phyloP scores from a whole-genome alignment of 257 asterid genomes.

The Perilla frutescens region DNA sequence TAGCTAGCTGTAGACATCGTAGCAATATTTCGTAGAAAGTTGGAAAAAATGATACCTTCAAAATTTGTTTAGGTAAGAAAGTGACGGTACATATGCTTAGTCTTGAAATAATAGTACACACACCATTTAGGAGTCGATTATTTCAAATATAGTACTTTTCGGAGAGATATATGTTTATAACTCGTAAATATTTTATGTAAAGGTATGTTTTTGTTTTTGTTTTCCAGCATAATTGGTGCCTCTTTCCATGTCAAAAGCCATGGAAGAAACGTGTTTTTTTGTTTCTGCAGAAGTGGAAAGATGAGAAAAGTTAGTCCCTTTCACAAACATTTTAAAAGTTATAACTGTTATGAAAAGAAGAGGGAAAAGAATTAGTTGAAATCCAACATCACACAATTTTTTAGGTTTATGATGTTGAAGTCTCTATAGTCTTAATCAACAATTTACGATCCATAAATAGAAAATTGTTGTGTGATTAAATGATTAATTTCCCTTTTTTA shows the following conservation, averaged over 20 bases:
- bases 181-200: too few relatives aligned
- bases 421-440: background rate
- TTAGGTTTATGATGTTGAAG: background rate
- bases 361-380: too few relatives aligned
- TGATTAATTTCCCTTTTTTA: background rate
- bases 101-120: background rate
- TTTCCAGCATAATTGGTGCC: background rate
- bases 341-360: background rate
- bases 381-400: background rate
- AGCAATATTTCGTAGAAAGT: background rate
- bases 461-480: background rate
- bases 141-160: too few relatives aligned
- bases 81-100: background rate
- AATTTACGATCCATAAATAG: background rate
- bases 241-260: background rate
- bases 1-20: background rate
- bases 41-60: too few relatives aligned
- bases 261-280: background rate
- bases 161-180: too few relatives aligned
- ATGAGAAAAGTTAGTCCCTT: background rate
- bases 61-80: conserved; percentile 5
- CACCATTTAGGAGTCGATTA: too few relatives aligned
- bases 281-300: conserved; percentile 4
- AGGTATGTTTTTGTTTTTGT: background rate
- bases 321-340: background rate